Percentiles rank a stretch among this genome's conserved stretches.
These are phyloP conservation scores for Paraleonurus japonicus DNA, from an alignment of 257 asterid genomes.

Conservation along the genomic window DNA sequence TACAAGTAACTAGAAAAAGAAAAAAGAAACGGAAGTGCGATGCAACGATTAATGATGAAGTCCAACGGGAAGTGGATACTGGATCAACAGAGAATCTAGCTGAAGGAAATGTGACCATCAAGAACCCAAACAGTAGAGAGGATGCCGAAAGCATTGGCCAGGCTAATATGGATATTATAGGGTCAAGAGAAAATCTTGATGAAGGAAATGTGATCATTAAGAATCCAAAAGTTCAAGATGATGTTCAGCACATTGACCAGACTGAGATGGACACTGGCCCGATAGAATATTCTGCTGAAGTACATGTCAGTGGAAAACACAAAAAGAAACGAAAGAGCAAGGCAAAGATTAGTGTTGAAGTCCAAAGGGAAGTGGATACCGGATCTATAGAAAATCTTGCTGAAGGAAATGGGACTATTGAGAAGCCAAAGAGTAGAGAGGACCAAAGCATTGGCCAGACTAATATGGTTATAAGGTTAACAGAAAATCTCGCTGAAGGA, in stretches of 20 bases:
- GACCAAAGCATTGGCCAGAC: neutral
- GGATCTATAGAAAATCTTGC: neutral
- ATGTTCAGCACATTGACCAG: neutral
- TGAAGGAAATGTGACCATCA: no score
- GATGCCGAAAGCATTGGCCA: no score
- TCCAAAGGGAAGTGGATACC: neutral
- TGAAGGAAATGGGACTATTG: neutral
- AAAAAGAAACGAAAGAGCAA: slow-evolving; percentile 10
- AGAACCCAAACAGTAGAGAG: no score
- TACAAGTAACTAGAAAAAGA: neutral
- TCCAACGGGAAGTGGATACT: no score
- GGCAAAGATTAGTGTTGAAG: slow-evolving; percentile 18
- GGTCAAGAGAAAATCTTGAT: neutral
- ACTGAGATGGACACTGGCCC: neutral
- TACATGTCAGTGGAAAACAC: neutral
- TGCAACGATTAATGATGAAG: neutral
- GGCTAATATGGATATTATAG: no score
- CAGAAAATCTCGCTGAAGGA: slow-evolving; percentile 19
- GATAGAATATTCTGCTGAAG: neutral
- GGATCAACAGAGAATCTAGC: no score
- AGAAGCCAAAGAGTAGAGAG: neutral
- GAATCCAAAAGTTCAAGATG: slow-evolving; percentile 5
- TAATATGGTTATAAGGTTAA: neutral
- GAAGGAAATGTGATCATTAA: slow-evolving; percentile 4
- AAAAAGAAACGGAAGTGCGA: slow-evolving; percentile 13